Base-by-base conservation (phyloP, 2,329 filamentous ascomycete genomes). In the Nemania sp. region DNA sequence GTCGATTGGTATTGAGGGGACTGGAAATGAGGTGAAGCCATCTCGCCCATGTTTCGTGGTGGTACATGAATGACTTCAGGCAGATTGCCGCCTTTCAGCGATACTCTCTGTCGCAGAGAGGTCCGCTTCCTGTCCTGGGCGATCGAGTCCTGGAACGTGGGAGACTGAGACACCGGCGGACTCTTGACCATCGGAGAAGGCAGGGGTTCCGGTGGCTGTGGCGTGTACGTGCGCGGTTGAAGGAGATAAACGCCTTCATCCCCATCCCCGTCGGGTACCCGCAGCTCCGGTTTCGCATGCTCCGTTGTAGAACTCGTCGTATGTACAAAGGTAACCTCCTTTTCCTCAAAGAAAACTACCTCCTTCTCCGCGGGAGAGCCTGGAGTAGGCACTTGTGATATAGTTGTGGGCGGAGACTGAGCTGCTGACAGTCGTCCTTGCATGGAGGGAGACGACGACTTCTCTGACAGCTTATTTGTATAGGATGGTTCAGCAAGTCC, bases 171-270 rank as follows among this genome's bases (percentile, higher is more conserved):
- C 45, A 70, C 63, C n/a, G 65, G 60, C 10, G 68, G 48, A 15
- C 75, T 72, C 34, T 72, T 70, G 2, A 79, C 65, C 50, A 76
- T 75, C 2, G 82, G 81, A 5, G 82, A 82, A 1, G 81, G 79
- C 20, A 79, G 67, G 2, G 82, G 81, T 11, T 78, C 75, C 0
- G 80, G 77, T 3, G 78, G 79, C 52, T 79, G 76, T 0, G 84
- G 84, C 0, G 82, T 85, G 65, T 87, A 87, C 0, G 83, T 85
- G 35, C 79, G 77, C 12, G 84, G 84, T 63, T 87, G 83, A 4
- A 87, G 74, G 20, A 87, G 76, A 60, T 79, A 86, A 1, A 86
- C 67, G 0, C 77, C 72, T 10, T 76, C 76, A 40, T 82, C 76
- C 39, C 73, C 71, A 13, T 69, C 25, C 39, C 73, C 71, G 12